Base-by-base conservation (phyloP, 2,329 filamentous ascomycete genomes). In the Pseudocercospora cruenta region DNA sequence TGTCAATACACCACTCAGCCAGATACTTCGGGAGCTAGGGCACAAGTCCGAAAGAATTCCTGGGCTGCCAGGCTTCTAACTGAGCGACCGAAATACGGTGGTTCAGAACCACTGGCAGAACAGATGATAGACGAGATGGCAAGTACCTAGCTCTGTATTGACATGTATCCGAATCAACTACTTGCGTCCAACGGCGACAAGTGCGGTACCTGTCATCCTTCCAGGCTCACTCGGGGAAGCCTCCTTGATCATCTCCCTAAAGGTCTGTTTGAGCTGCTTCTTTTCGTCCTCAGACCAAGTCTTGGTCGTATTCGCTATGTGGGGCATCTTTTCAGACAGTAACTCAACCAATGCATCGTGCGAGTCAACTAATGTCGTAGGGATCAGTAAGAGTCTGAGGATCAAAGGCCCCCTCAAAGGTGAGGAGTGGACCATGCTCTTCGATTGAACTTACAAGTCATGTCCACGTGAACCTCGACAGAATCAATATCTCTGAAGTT, bases 101-200 rank as follows among this genome's bases (percentile, higher is more conserved):
- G 16, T 1, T 12, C n/a, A 43, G 39, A 3, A 43, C 5, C 12
- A 43, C 39, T 5, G 39, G 16, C 39, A 19, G 39, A 43, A n/a
- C 39, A 43, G 39, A 8, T 43, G 39, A 14, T 6, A 43, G 39
- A 43, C 39, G 16, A 43, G 16, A 4, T 19, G 14, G 39, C 39
- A 43, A 19, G 39, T 19, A 43, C 39, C 39, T 19, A 43, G 39
- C 39, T 43, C 39, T 43, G 39, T 43, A 43, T 43, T n/a, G 22
- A 55, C 1, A 31, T 24, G 7, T 54, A 24, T 21, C 49, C 22
- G 26, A 55, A 31, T 14, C n/a, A 28, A 24, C 26, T 55, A 26
- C 70, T 76, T 75, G 43, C 71, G 64, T 9, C 74, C 74, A 9
- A 70, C 61, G 16, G 70, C 74, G 14, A 77, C 70, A 7, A 77